These are phyloP conservation scores for Cercospora citrullina DNA, from an alignment of 2,329 filamentous ascomycete species.

Conservation along the genomic window DNA sequence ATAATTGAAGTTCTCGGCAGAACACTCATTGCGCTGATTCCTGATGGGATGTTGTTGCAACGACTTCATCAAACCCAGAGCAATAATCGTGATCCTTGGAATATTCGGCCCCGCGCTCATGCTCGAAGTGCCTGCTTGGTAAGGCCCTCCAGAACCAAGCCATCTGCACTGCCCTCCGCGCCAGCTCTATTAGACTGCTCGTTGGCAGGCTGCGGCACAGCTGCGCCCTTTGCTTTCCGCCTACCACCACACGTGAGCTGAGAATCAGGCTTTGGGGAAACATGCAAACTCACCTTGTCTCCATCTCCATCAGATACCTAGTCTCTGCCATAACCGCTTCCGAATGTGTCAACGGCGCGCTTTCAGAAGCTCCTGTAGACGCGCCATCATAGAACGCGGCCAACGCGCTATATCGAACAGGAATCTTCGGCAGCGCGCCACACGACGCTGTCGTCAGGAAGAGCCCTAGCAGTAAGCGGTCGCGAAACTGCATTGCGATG, in stretches of 20 bases:
- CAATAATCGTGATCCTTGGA: not conserved
- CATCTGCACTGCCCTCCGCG: not conserved
- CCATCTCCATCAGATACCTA: not conserved
- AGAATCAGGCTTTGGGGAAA: too few species aligned
- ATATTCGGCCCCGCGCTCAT: not conserved
- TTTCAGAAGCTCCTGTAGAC: not conserved
- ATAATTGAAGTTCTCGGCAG: not conserved
- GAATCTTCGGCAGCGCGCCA: constrained; percentile 2
- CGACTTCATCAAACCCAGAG: not conserved
- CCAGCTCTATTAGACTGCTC: not conserved
- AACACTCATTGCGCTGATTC: too few species aligned
- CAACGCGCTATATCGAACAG: not conserved
- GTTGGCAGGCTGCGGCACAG: not conserved
- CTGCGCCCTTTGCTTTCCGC: not conserved
- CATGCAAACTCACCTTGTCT: not conserved
- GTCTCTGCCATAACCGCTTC: constrained; percentile 2
- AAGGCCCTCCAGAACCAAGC: not conserved
- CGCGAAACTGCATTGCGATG: not conserved
- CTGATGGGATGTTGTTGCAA: too few species aligned
- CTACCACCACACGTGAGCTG: not conserved
- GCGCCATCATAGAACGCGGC: not conserved
- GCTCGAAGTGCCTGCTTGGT: not conserved
- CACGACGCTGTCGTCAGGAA: not conserved
- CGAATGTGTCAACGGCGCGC: not conserved
- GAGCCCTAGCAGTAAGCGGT: not conserved